Conservation (phyloP, 257 asterid genomes). For the Ligustrum vulgare region DNA sequence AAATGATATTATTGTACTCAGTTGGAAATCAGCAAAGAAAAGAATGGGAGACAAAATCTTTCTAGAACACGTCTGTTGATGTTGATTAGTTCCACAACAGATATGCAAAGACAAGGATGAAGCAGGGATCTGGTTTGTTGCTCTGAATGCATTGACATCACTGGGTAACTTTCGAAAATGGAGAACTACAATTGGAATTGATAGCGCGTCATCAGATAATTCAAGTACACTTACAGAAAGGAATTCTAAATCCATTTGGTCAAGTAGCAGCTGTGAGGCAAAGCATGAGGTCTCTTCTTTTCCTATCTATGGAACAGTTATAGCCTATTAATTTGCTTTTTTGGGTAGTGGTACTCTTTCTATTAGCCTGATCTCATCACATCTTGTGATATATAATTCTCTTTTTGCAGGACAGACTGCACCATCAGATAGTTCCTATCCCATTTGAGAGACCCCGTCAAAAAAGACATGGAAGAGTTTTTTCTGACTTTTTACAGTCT, state of each 20-base stretch:
- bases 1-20: not conserved
- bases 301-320: conserved; percentile 15
- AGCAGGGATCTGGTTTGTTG: conserved; percentile 73
- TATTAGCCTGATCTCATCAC: not conserved
- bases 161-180: conserved; percentile 45
- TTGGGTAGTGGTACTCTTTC: not conserved
- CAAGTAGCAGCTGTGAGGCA: conserved; percentile 42
- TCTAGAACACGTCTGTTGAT: conserved; percentile 10
- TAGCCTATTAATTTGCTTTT: conserved; percentile 14
- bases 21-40: not conserved
- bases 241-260: conserved; percentile 37
- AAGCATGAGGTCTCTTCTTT: conserved; percentile 50
- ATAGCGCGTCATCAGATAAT: conserved; percentile 41
- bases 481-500: conserved; percentile 49
- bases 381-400: conserved; percentile 20
- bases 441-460: conserved; percentile 46
- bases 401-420: conserved; percentile 42
- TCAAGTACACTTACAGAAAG: conserved; percentile 44
- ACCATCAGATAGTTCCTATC: conserved; percentile 26
- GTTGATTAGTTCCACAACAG: conserved; percentile 39
- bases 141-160: conserved; percentile 55
- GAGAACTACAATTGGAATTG: conserved; percentile 42
- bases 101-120: conserved; percentile 82
- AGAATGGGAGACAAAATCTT: not conserved
- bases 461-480: conserved; percentile 55